A percentile compares a stretch with the other conserved stretches of the same genome.
These are phyloP conservation scores for Leonotis leonurus DNA, from an alignment of 257 asterid species.

Conservation along the genomic window DNA sequence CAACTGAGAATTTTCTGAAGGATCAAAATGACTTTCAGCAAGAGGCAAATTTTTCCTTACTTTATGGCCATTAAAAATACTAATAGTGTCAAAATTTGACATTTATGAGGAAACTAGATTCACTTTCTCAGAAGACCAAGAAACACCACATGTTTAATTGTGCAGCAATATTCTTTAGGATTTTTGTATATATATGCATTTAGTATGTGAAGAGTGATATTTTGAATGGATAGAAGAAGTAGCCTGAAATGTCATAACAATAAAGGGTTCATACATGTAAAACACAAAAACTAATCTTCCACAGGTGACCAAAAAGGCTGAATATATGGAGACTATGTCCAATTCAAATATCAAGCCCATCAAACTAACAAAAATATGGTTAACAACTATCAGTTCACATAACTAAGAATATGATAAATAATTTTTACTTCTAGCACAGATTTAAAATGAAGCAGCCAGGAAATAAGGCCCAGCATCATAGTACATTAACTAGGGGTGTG, in stretches of 20 bases:
- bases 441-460: neutral
- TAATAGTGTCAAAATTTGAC: neutral
- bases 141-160: neutral
- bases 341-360: neutral
- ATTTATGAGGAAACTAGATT: neutral
- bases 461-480: neutral
- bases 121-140: neutral
- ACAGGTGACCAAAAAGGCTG: neutral
- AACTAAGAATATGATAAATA: neutral
- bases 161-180: constrained; percentile 9
- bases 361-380: neutral
- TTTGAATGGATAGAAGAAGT: neutral
- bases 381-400: neutral
- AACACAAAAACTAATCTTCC: neutral
- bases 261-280: neutral
- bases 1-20: constrained; percentile 81
- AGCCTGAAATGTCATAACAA: neutral
- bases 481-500: too few species aligned
- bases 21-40: constrained; percentile 16
- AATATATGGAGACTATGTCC: constrained; percentile 1
- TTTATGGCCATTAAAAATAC: constrained; percentile 8
- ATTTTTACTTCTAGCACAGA: neutral
- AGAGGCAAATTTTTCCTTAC: constrained; percentile 8
- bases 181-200: neutral
- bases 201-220: neutral